phyloP scores from a whole-genome alignment of 176 grass and related monocot species.

The Thalia dealbata region DNA sequence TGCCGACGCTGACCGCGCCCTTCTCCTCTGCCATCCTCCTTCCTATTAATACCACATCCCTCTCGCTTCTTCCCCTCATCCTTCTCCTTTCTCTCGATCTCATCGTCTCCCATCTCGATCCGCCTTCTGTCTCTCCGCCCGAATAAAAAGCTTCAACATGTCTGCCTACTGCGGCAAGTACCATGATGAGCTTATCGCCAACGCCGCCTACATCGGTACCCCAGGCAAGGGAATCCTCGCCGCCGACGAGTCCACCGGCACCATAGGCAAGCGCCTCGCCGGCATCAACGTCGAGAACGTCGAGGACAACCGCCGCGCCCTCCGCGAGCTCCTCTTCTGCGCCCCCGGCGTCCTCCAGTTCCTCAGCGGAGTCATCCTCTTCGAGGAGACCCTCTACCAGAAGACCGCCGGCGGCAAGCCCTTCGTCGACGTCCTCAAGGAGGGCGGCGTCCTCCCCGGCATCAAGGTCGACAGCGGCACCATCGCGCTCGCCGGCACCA shows the following conservation, averaged over 20 bases:
- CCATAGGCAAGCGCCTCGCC: conserved; percentile 18
- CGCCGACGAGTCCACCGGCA: conserved; percentile 17
- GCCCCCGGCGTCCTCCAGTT: conserved; percentile 9
- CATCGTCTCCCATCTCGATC: neutral
- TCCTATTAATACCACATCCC: neutral
- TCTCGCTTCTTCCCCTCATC: neutral
- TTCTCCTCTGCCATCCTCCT: neutral
- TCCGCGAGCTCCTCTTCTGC: conserved; percentile 17
- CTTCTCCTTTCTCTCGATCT: neutral
- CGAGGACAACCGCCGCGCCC: conserved; percentile 11
- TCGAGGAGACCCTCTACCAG: conserved; percentile 24
- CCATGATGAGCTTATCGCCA: conserved; percentile 12
- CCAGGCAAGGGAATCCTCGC: conserved; percentile 20
- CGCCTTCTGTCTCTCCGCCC: neutral
- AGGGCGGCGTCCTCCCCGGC: conserved; percentile 16
- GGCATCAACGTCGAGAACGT: conserved; percentile 24
- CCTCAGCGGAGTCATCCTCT: conserved; percentile 21
- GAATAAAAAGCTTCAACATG: neutral
- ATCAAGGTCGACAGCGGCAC: conserved; percentile 23
- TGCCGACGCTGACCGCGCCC: neutral
- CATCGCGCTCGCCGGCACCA: conserved; percentile 12
- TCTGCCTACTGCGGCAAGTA: conserved; percentile 14
- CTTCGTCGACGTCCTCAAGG: conserved; percentile 16
- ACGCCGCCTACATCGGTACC: conserved; percentile 17
- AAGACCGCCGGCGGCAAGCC: conserved; percentile 13